Evolutionary conservation across 1,284 basidiomycete genomes (phyloP), one percentile per base, ranked within the genome.

Genomic region (Cutaneotrichosporon sp.): DNA sequence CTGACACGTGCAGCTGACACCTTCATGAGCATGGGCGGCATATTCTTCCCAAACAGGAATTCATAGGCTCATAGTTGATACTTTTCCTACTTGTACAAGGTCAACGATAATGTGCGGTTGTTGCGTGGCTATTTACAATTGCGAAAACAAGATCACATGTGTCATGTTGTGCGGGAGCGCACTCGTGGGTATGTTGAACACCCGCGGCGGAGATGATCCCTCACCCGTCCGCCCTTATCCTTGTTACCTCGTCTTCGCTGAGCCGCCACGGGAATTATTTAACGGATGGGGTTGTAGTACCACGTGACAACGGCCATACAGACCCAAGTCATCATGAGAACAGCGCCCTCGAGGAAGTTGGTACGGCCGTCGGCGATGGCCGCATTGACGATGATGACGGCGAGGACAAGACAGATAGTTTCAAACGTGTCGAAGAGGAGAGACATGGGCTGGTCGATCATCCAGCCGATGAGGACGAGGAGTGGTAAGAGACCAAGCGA

Each of bases 401-500:
- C 77, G 38, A 88, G 78, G 73, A 88, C 82, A 21, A 84, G 73
- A 18, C 77, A 71, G 63, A 83, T 78, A 5, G 77, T 80, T 68
- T 80, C 78, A 36, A 78, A 80, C 4, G 72, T 72, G 64, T 79
- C 75, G 61, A 80, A 81, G 63, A 80, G 76, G 34, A 83, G 69
- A 21, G 79, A 76, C 72, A 84, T 78, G 7, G 82, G 82, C 67
- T 83, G 82, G 0, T 81, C 82, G 47, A 83, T 82, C 13, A 72
- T 73, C 82, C 82, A 83, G 5, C 78, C 82, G 61, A 84, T 69
- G 14, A 83, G 67, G 32, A 88, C 83, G 59, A 88, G 78, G 30
- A 87, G 87, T 77, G 90, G 90, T 70, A 92, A 86, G 65, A 92
- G 87, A 75, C 93, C 89, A 51, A 94, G 84, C 0, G 91, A 89